Percentiles rank a stretch among this genome's conserved stretches.
These are phyloP conservation scores for Hymenoscyphus repandus DNA, from an alignment of 2,329 filamentous ascomycete species.

Conservation along the genomic window DNA sequence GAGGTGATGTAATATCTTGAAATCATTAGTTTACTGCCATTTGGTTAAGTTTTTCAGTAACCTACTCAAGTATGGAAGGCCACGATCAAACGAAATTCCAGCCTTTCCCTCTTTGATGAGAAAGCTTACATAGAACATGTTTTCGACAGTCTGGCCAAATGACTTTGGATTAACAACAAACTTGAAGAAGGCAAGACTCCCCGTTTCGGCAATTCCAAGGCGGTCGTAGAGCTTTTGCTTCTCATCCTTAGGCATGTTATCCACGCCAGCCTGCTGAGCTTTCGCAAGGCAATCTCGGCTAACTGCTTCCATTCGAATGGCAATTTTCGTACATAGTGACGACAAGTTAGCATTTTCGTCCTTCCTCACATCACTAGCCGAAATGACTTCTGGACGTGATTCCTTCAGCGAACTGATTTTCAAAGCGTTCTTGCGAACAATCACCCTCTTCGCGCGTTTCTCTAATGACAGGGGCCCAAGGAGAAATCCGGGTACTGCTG, in stretches of 20 bases:
- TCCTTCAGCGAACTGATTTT: conserved; percentile 63
- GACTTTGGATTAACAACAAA: conserved; percentile 87
- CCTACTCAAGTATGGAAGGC: conserved; percentile 76
- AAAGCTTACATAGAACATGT: conserved; percentile 95
- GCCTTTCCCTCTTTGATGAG: conserved; percentile 81
- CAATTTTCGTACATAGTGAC: conserved; percentile 70
- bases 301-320: conserved; percentile 50
- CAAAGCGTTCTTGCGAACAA: conserved; percentile 63
- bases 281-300: conserved; percentile 43
- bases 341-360: conserved; percentile 77
- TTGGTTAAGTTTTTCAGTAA: conserved; percentile 20
- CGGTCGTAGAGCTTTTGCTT: conserved; percentile 52
- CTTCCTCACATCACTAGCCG: conserved; percentile 65
- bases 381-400: conserved; percentile 73
- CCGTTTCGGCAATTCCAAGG: conserved; percentile 59
- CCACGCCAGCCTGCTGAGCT: conserved; percentile 40
- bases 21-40: conserved; percentile 34
- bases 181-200: conserved; percentile 72
- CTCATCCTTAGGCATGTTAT: conserved; percentile 44
- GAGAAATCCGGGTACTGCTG: conserved; percentile 75
- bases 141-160: conserved; percentile 93
- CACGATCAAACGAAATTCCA: conserved; percentile 64
- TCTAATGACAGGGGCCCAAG: conserved; percentile 85
- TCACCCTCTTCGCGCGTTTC: conserved; percentile 69
- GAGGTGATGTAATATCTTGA: conserved; percentile 41